These are phyloP conservation scores for Trichocladium uniseriatum DNA, from an alignment of 495 filamentous ascomycete species.

Conservation along the genomic window DNA sequence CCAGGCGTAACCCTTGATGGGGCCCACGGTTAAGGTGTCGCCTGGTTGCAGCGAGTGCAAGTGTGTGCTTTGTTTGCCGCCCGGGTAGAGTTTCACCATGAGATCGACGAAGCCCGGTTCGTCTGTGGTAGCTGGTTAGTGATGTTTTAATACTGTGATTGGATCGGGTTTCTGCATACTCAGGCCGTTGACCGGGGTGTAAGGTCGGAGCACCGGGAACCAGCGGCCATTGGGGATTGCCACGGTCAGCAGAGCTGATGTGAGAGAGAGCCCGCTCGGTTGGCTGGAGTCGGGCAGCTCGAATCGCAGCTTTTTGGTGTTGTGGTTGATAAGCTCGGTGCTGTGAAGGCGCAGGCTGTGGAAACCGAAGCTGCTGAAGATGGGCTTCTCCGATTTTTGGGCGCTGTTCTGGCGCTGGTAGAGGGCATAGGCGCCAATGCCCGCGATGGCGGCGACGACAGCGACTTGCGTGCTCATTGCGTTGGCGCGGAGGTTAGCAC, in stretches of 20 bases:
- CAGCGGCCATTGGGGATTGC: constrained; percentile 44
- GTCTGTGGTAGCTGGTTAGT: constrained; percentile 26
- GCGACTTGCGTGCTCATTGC: constrained; percentile 22
- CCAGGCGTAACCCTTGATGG: constrained; percentile 46
- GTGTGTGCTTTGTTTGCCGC: constrained; percentile 51
- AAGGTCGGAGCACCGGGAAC: constrained; percentile 48
- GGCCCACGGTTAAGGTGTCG: constrained; percentile 44
- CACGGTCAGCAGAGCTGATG: constrained; percentile 48
- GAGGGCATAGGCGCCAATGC: constrained; percentile 21
- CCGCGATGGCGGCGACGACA: constrained; percentile 22
- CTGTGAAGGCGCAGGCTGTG: constrained; percentile 37
- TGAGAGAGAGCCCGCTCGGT: constrained; percentile 44
- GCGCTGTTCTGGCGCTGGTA: constrained; percentile 12
- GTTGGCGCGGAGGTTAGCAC: constrained; percentile 11
- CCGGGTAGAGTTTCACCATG: constrained; percentile 56
- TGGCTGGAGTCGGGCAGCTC: constrained; percentile 44
- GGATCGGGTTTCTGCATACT: constrained; percentile 29
- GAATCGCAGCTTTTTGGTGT: constrained; percentile 56
- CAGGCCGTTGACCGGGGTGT: constrained; percentile 49
- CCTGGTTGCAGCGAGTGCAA: constrained; percentile 54
- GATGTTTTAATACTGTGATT: background rate
- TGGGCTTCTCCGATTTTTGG: constrained; percentile 14
- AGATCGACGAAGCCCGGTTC: constrained; percentile 48
- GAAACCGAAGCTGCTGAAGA: constrained; percentile 28
- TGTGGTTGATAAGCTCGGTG: constrained; percentile 51